phyloP scores from a whole-genome alignment of 2,329 filamentous ascomycete genomes.

The Microdochium nivale region DNA sequence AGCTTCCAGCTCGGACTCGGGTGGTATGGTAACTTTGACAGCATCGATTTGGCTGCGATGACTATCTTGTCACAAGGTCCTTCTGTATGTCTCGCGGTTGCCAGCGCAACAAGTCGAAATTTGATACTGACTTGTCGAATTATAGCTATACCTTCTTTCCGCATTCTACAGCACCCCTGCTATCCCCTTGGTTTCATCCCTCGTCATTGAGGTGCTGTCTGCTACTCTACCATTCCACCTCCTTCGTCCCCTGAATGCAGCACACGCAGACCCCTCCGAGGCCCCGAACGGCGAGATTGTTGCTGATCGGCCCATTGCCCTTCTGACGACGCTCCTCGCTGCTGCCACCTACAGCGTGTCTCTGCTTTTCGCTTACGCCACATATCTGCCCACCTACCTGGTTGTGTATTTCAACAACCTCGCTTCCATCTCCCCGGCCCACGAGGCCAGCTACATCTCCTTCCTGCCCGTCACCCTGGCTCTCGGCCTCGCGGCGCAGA shows the following conservation, averaged over 20 bases:
- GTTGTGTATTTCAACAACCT: constrained; percentile 68
- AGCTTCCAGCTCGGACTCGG: constrained; percentile 62
- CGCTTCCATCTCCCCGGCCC: constrained; percentile 57
- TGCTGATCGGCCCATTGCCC: constrained; percentile 50
- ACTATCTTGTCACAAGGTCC: constrained; percentile 68
- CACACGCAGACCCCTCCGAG: constrained; percentile 47
- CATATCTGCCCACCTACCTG: constrained; percentile 64
- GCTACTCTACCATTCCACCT: constrained; percentile 67
- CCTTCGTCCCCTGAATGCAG: constrained; percentile 57
- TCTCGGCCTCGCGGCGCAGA: constrained; percentile 61
- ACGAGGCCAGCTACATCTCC: constrained; percentile 51
- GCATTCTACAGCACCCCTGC: constrained; percentile 68
- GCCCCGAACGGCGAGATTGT: constrained; percentile 57
- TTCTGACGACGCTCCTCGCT: constrained; percentile 60
- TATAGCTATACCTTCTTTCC: constrained; percentile 61
- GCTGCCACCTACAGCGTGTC: constrained; percentile 67
- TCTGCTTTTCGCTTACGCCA: constrained; percentile 59
- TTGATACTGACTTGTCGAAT: constrained; percentile 4
- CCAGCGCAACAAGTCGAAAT: background rate
- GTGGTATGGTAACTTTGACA: constrained; percentile 69
- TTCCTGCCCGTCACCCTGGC: constrained; percentile 49
- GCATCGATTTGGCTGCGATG: constrained; percentile 58
- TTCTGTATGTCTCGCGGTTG: constrained; percentile 37
- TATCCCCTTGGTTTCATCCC: constrained; percentile 49
- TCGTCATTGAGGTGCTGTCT: constrained; percentile 60